Evolutionary conservation across 257 asterid genomes (phyloP).

Genomic region (Lycium ferocissimum): DNA sequence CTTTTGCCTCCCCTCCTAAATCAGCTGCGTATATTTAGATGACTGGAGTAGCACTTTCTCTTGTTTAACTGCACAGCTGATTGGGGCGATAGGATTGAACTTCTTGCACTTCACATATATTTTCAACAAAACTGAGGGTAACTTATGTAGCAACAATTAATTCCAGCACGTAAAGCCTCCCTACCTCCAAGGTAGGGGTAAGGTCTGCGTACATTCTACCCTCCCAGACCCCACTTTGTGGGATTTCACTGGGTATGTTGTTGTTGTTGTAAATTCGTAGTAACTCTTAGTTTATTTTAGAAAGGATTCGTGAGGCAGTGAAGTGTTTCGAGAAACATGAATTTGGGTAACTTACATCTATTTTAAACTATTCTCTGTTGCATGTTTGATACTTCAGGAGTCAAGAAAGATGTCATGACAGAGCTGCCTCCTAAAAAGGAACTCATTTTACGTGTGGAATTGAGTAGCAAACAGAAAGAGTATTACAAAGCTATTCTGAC

Average conservation of each 20-base stretch:
- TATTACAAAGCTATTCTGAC: slow-evolving; percentile 96
- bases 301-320: neutral
- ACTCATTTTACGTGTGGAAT: slow-evolving; percentile 91
- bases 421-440: slow-evolving; percentile 96
- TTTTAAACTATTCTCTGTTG: slow-evolving; percentile 23
- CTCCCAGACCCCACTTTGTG: too few species aligned
- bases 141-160: slow-evolving; percentile 13
- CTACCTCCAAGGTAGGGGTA: too few species aligned
- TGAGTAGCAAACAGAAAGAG: slow-evolving; percentile 95
- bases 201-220: too few species aligned
- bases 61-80: neutral
- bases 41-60: slow-evolving; percentile 6
- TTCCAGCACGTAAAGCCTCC: neutral
- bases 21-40: slow-evolving; percentile 12
- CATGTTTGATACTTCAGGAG: slow-evolving; percentile 61
- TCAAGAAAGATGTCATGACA: slow-evolving; percentile 95
- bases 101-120: slow-evolving; percentile 16
- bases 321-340: slow-evolving; percentile 2
- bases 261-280: too few species aligned
- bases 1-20: slow-evolving; percentile 3
- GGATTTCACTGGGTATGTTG: too few species aligned
- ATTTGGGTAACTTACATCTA: neutral
- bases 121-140: neutral
- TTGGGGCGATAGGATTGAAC: neutral
- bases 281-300: neutral